phyloP scores from a whole-genome alignment of 2,329 filamentous ascomycete genomes.

The Penicillium frequentans region DNA sequence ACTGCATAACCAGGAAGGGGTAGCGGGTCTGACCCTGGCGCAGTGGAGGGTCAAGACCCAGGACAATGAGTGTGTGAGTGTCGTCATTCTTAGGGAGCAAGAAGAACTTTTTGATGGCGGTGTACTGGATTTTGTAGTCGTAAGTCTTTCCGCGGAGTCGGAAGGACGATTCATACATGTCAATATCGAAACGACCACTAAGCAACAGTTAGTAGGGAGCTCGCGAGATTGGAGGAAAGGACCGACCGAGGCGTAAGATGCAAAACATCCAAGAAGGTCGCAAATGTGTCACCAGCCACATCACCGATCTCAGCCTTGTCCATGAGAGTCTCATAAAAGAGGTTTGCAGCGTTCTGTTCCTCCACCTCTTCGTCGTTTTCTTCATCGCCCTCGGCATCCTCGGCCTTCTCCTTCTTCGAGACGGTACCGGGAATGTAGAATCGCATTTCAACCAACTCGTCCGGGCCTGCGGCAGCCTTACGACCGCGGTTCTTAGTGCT shows the following conservation, averaged over 20 bases:
- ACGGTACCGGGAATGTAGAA: conserved; percentile 96
- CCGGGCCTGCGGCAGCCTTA: conserved; percentile 83
- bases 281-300: conserved; percentile 96
- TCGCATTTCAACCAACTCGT: conserved; percentile 96
- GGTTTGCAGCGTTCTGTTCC: conserved; percentile 90
- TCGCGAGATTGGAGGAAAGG: conserved; percentile 4
- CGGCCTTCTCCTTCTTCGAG: conserved; percentile 67
- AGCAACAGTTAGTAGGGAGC: conserved; percentile 15
- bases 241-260: conserved; percentile 88
- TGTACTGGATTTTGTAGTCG: conserved; percentile 99
- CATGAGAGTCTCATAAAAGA: conserved; percentile 98
- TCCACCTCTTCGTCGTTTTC: conserved; percentile 72
- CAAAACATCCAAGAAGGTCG: conserved; percentile 92
- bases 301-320: conserved; percentile 99
- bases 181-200: conserved; percentile 98
- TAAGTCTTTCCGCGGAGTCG: conserved; percentile 97
- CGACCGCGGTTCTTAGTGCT: conserved; percentile 72
- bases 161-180: conserved; percentile 99
- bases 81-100: conserved; percentile 98
- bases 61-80: conserved; percentile 88
- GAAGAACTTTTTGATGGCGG: conserved; percentile 98
- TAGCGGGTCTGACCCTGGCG: conserved; percentile 97
- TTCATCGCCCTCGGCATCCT: conserved; percentile 66
- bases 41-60: conserved; percentile 90
- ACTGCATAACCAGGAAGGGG: conserved; percentile 98